These are phyloP conservation scores for Ampelocalamus luodianensis DNA, from an alignment of 176 grass and related monocot genomes.

Conservation along the genomic window DNA sequence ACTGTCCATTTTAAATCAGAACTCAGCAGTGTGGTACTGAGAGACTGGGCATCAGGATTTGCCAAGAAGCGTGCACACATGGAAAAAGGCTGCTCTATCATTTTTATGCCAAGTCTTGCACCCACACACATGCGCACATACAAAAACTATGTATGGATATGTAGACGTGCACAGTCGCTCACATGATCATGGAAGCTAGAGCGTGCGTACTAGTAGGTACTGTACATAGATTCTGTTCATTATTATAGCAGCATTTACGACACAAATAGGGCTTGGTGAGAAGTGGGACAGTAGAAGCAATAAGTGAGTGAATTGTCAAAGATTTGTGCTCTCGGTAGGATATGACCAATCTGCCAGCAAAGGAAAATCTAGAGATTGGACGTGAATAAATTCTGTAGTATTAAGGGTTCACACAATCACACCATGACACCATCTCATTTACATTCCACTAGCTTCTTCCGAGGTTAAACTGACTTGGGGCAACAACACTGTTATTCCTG, in stretches of 20 bases:
- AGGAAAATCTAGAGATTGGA: slow-evolving; percentile 6
- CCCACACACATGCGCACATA: background rate
- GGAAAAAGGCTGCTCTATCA: background rate
- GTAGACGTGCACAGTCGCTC: background rate
- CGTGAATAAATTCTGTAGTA: background rate
- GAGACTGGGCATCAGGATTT: background rate
- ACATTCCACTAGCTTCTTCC: background rate
- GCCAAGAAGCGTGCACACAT: background rate
- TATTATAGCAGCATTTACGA: background rate
- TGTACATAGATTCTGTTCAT: background rate
- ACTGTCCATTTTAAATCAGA: background rate
- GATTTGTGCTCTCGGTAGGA: background rate
- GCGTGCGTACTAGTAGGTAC: background rate
- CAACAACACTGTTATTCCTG: background rate
- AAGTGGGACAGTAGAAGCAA: background rate
- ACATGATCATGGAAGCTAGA: slow-evolving; percentile 19
- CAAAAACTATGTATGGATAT: background rate
- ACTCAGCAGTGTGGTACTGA: background rate
- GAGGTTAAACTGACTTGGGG: background rate
- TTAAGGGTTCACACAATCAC: slow-evolving; percentile 1
- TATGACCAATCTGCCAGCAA: background rate
- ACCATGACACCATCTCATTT: background rate
- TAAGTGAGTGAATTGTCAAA: background rate
- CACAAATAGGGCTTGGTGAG: background rate
- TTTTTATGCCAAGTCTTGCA: background rate